These are phyloP conservation scores for Solanum hybrid DNA, from an alignment of 305 asterid species.

Conservation along the genomic window DNA sequence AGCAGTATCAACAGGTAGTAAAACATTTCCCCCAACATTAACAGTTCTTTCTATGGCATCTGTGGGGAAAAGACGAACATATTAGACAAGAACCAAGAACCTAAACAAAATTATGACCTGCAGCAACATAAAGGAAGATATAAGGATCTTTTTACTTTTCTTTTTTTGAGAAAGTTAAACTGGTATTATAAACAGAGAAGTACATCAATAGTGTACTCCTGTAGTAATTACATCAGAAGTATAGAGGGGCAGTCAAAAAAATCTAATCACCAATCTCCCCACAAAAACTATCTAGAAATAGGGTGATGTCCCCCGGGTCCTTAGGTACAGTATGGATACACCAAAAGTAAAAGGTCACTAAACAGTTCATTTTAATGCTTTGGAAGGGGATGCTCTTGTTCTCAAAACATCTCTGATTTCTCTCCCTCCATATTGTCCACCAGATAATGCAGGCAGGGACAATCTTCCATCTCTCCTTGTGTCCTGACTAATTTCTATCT, in stretches of 20 bases:
- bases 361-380: not conserved
- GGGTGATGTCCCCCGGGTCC: not conserved
- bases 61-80: slow-evolving; percentile 12
- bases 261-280: not conserved
- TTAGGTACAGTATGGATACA: not conserved
- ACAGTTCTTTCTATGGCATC: slow-evolving; percentile 65
- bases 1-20: slow-evolving; percentile 90
- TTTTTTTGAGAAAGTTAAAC: not conserved
- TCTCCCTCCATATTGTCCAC: not conserved
- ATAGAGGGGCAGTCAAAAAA: not conserved
- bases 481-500: not conserved
- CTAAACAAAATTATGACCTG: not conserved
- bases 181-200: not conserved
- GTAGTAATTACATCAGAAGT: not conserved
- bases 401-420: not conserved
- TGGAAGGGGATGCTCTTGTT: not conserved
- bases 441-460: not conserved
- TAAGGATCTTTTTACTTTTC: not conserved
- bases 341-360: not conserved
- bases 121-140: slow-evolving; percentile 6
- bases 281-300: not conserved
- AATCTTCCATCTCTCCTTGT: not conserved
- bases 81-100: not conserved
- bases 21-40: slow-evolving; percentile 70
- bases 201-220: not conserved